Percentiles rank a stretch among this genome's conserved stretches.
Evolutionary conservation across 208 protist genomes (phyloP).

Genomic region (Leishmania lainsoni): DNA sequence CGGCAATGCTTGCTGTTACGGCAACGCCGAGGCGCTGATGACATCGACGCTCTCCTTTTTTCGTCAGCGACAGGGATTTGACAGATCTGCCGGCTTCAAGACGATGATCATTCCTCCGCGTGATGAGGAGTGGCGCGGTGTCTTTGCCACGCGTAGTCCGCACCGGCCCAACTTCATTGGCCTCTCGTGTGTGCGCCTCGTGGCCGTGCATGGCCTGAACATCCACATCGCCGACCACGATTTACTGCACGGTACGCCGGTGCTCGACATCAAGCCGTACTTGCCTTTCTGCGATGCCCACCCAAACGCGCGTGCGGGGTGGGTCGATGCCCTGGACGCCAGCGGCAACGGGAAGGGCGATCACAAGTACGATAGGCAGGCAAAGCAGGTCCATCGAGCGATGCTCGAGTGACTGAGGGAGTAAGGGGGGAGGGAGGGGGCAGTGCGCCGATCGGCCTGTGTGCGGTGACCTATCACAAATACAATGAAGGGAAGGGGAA

Average conservation of each 20-base stretch:
- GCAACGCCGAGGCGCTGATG: not conserved
- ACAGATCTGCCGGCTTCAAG: slow-evolving; percentile 72
- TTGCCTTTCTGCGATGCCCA: slow-evolving; percentile 89
- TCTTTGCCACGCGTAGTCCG: slow-evolving; percentile 92
- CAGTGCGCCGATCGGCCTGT: too few species aligned
- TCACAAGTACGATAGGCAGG: slow-evolving; percentile 75
- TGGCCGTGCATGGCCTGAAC: slow-evolving; percentile 76
- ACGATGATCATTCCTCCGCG: slow-evolving; percentile 86
- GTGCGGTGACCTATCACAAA: not conserved
- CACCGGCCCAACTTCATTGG: slow-evolving; percentile 94
- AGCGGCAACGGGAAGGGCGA: slow-evolving; percentile 69
- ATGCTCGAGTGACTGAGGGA: not conserved
- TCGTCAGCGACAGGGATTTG: slow-evolving; percentile 61
- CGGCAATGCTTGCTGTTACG: not conserved
- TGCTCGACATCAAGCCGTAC: slow-evolving; percentile 98
- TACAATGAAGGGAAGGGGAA: not conserved
- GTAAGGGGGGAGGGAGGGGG: too few species aligned
- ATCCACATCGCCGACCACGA: slow-evolving; percentile 93
- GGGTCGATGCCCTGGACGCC: slow-evolving; percentile 80
- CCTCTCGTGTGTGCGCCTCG: slow-evolving; percentile 83
- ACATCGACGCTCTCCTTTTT: slow-evolving; percentile 25
- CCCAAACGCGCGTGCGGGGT: slow-evolving; percentile 72
- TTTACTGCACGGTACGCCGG: slow-evolving; percentile 95
- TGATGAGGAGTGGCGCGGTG: slow-evolving; percentile 75
- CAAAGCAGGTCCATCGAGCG: slow-evolving; percentile 59